phyloP scores from a whole-genome alignment of 2,329 filamentous ascomycete species.

The Diplodia seriata region DNA sequence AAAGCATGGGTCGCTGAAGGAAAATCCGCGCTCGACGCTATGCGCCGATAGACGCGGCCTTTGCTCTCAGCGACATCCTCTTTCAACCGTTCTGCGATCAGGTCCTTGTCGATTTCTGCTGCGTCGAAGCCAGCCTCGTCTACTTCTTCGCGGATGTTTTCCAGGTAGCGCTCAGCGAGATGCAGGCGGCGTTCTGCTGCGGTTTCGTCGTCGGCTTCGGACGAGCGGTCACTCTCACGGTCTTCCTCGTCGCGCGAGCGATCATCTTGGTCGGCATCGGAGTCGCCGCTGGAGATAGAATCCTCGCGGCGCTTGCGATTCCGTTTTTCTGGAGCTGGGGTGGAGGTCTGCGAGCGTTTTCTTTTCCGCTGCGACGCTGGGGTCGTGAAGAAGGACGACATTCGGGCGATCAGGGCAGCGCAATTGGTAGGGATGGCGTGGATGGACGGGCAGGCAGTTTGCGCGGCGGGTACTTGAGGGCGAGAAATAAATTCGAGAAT shows the following conservation, averaged over 20 bases:
- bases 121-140: slow-evolving; percentile 91
- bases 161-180: slow-evolving; percentile 89
- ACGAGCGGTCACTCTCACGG: slow-evolving; percentile 65
- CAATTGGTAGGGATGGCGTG: slow-evolving; percentile 1
- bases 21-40: slow-evolving; percentile 77
- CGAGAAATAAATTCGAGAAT: slow-evolving; percentile 33
- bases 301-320: slow-evolving; percentile 68
- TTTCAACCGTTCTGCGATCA: slow-evolving; percentile 87
- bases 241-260: slow-evolving; percentile 56
- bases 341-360: slow-evolving; percentile 68
- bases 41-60: slow-evolving; percentile 82
- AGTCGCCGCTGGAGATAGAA: slow-evolving; percentile 86
- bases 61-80: slow-evolving; percentile 93
- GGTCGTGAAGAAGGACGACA: slow-evolving; percentile 84
- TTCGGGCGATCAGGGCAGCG: slow-evolving; percentile 34
- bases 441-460: background rate
- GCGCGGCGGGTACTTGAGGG: slow-evolving; percentile 3
- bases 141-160: slow-evolving; percentile 81
- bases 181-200: slow-evolving; percentile 85
- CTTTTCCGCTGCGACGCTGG: slow-evolving; percentile 89
- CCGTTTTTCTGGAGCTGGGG: slow-evolving; percentile 67
- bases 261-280: slow-evolving; percentile 65
- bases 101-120: slow-evolving; percentile 87
- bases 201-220: slow-evolving; percentile 79
- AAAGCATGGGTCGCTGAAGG: slow-evolving; percentile 69